Evolutionary conservation across 805 yeast species (phyloP), one percentile per base, ranked within the genome.

Genomic region (Cyberlindnera subsufficiens): DNA sequence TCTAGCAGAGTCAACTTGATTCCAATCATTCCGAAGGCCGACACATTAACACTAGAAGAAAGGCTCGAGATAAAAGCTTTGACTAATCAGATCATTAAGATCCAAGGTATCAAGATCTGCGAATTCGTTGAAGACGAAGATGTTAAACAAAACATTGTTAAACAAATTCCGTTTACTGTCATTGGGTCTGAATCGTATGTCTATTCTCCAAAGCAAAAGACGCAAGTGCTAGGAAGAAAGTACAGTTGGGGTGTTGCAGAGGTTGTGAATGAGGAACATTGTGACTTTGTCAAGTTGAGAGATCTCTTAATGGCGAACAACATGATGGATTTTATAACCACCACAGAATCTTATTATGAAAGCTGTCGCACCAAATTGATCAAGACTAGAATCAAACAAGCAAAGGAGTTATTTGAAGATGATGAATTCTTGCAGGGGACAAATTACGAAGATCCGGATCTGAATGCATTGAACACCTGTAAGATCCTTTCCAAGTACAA

Each of bases 171-270:
- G 0, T 88, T 74, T 59, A 70, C 87, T 2, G 67, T 88, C 3
- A 77, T 90, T 46, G 83, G 89, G 17, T 77, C 95, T 2, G 80
- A 72, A 48, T 70, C 72, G 10, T 64, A 63, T 41, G 73, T 71
- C 29, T 63, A 22, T 15, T 8, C 71, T 29, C 47, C 63, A 3
- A 40, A 15, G 18, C 30, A 32, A 8, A 40, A 29, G 2, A 35
- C 30, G 6, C 27, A 45, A 5, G 85, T 85, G 25, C 71, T 84
- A 49, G 96, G 93, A 15, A 74, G 96, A 55, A 72, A 74, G 56
- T 90, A 88, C 65, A 72, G 68, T 15, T 90, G 96, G 96, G 97
- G 97, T 0, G 62, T 76, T 18, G 86, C 86, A 13, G 96, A 89
- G 57, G 84, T 86, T 33, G 96, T 86, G 56, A 82, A 87, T 59